Evolutionary conservation across 106 monocot species (phyloP), one percentile per base, ranked within the genome.

Genomic region (Ottelia alismoides): DNA sequence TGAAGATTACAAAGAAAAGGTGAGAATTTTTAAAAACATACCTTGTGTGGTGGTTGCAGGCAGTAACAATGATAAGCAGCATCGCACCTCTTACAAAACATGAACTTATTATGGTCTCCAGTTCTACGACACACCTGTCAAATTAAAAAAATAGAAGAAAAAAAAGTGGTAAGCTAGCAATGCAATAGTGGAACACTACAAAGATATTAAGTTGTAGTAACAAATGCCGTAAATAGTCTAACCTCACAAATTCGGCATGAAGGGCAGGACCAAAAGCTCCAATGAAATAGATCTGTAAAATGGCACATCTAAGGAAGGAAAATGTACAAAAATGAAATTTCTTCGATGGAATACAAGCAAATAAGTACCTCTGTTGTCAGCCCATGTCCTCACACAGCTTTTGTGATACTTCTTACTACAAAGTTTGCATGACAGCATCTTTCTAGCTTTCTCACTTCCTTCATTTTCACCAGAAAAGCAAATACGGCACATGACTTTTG

Each of bases 201-300:
- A n/a, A n/a, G n/a, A n/a, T n/a, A n/a, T n/a, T n/a, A 28, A 20
- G 30, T 16, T 18, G 32, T 43, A 7, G 20, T 21, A 48, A 28
- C 16, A 11, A 22, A n/a, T n/a, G n/a, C n/a, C n/a, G n/a, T n/a
- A n/a, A n/a, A n/a, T n/a, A n/a, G n/a, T 66, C 77, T 65, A 52
- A 91, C 90, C 90, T 91, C 90, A 70, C 90, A 91, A 56, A 61
- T 81, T 45, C 90, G 84, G 51, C 90, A 91, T 44, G 84, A 81
- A 2, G 90, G 74, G 30, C 90, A 91, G 55, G 57, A 58, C 90
- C 90, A 91, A 58, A 77, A 84, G 55, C 64, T 69, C 84, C 80
- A 84, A 55, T 91, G 80, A 72, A 91, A 91, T 40, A 91, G 67
- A 75, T 84, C 90, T 91, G 74, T 49, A 69, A 77, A 61, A 27